Evolutionary conservation across 257 asterid species (phyloP), one percentile per base, ranked within the genome.

Genomic region (Oldenlandia corymbosa): DNA sequence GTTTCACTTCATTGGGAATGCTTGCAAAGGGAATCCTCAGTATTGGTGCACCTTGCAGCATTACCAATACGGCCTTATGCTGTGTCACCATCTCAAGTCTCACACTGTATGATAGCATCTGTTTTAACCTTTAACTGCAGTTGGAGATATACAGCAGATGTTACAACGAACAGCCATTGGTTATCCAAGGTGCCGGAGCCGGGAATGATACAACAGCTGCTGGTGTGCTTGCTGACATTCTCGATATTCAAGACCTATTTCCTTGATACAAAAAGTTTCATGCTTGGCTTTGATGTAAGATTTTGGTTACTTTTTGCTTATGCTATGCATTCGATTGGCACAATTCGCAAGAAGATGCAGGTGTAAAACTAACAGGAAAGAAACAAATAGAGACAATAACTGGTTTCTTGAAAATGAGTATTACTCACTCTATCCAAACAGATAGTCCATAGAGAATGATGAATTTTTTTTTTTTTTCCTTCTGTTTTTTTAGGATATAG

Each of bases 141-240:
- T 39, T 90, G 78, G 96, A 92, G 85, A 82, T 92, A 76, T 82
- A 82, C 66, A 92, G 90, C 70, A 80, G 94, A 10, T 92, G 97
- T 80, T 89, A 92, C 51, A 69, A 73, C 20, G 61, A 87, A 58
- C 91, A 81, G 47, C 95, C 93, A 0, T 79, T 89, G 79, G 97
- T 92, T 43, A 89, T 87, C 60, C 95, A 89, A 81, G 95, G 97
- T 62, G 97, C 99, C 59, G 96, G 95, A 60, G 95, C 96, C 30
- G 97, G 97, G 71, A 89, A 85, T 51, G 95, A 88, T 56, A 87
- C 99, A 13, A 92, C 96, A 7, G 94, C 99, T 42, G 93, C 88
- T 5, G 99, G 95, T 9, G 96, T 89, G 69, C 96, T 89, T 6
- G 93, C 97, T 53, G 99, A 92, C 72, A 83, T 92, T 73, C 80